Percentiles rank a stretch among this genome's conserved stretches.
phyloP scores from a whole-genome alignment of 169 alveolate species.

The Plasmodium gallinaceum region DNA sequence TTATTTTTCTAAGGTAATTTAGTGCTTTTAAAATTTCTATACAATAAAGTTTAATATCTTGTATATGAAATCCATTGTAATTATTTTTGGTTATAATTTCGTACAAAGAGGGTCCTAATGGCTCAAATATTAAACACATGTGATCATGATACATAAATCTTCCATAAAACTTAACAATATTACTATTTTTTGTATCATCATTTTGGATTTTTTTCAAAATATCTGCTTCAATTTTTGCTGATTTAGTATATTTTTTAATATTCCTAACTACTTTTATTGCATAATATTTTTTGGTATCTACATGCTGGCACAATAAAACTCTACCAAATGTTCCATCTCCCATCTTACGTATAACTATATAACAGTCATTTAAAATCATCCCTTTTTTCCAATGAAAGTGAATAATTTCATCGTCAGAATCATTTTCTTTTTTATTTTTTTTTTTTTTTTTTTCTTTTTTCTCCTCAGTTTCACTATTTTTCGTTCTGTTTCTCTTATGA shows the following conservation, averaged over 20 bases:
- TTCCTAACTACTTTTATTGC: constrained; percentile 96
- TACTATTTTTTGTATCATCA: constrained; percentile 90
- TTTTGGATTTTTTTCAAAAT: constrained; percentile 87
- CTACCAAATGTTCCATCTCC: constrained; percentile 99
- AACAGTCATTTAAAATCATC: constrained; percentile 84
- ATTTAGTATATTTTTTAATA: constrained; percentile 94
- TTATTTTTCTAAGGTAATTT: constrained; percentile 92
- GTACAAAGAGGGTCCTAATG: constrained; percentile 95
- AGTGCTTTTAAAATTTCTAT: constrained; percentile 93
- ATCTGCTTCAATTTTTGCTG: constrained; percentile 97
- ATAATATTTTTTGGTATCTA: constrained; percentile 82
- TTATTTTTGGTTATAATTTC: constrained; percentile 94
- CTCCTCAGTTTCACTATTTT: constrained; percentile 26
- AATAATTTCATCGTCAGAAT: constrained; percentile 78
- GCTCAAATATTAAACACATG: constrained; percentile 96
- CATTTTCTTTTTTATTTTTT: constrained; percentile 50
- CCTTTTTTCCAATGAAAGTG: constrained; percentile 86
- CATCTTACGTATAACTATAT: constrained; percentile 90
- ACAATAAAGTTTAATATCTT: constrained; percentile 94
- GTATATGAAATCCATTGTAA: constrained; percentile 93
- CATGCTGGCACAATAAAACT: constrained; percentile 93
- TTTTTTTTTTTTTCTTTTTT: constrained; percentile 67
- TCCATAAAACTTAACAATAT: constrained; percentile 92
- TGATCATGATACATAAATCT: constrained; percentile 91
- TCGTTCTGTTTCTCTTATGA: constrained; percentile 44